phyloP scores from a whole-genome alignment of 1,284 basidiomycete species.

The Afroboletus lepidellus region DNA sequence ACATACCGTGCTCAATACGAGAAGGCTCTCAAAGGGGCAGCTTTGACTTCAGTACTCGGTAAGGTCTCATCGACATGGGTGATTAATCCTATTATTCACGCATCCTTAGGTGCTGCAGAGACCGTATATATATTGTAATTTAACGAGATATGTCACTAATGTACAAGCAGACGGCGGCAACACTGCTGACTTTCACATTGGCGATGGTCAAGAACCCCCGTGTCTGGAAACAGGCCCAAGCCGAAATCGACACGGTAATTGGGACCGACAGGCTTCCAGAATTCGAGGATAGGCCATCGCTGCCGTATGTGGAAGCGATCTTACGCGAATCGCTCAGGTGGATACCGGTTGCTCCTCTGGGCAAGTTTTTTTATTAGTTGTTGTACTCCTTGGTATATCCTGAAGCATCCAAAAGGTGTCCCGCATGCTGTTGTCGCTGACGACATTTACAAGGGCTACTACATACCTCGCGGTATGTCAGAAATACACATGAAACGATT shows the following conservation, averaged over 20 bases:
- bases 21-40: slow-evolving; percentile 9
- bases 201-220: slow-evolving; percentile 36
- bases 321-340: slow-evolving; percentile 37
- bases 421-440: neutral
- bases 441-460: neutral
- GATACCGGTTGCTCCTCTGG: slow-evolving; percentile 13
- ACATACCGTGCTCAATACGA: neutral
- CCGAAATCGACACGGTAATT: slow-evolving; percentile 30
- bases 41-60: slow-evolving; percentile 12
- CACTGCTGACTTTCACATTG: slow-evolving; percentile 27
- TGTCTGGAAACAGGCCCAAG: slow-evolving; percentile 20
- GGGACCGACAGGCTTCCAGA: slow-evolving; percentile 38
- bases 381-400: neutral
- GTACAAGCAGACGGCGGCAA: neutral
- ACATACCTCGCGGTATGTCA: neutral
- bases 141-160: neutral
- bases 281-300: neutral
- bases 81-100: neutral
- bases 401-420: neutral
- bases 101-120: slow-evolving; percentile 7
- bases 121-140: slow-evolving; percentile 11
- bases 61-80: neutral
- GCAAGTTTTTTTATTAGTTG: neutral
- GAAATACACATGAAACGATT: too few species aligned
- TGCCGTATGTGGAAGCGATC: slow-evolving; percentile 24